Conservation (phyloP, 2,329 filamentous ascomycete species). For the Spiromastix sp. region DNA sequence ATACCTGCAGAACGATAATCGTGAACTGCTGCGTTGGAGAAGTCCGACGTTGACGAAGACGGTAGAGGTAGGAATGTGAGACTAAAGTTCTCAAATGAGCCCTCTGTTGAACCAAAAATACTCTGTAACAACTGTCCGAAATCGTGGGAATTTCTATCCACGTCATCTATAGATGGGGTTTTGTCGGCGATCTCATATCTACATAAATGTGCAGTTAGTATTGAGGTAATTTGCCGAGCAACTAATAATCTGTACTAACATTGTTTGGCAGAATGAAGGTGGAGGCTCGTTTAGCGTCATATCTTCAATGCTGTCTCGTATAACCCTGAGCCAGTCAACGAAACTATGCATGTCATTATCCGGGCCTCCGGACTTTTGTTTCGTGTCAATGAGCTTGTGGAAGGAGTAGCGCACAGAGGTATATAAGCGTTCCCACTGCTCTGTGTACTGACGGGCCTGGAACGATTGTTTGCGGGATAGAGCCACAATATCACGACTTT, state of each 20-base stretch:
- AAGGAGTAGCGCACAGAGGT: too few species aligned
- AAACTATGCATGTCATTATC: slow-evolving; percentile 1
- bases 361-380: too few species aligned
- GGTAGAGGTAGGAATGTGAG: slow-evolving; percentile 15
- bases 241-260: slow-evolving; percentile 18
- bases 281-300: neutral
- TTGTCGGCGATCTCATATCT: slow-evolving; percentile 24
- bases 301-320: neutral
- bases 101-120: slow-evolving; percentile 1
- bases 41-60: slow-evolving; percentile 8
- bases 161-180: slow-evolving; percentile 22
- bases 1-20: slow-evolving; percentile 6
- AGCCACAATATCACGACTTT: too few species aligned
- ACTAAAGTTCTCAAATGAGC: slow-evolving; percentile 7
- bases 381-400: too few species aligned
- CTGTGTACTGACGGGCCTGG: neutral
- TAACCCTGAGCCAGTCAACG: neutral
- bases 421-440: slow-evolving; percentile 2
- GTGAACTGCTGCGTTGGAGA: neutral
- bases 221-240: too few species aligned
- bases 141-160: slow-evolving; percentile 25
- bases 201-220: slow-evolving; percentile 4
- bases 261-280: slow-evolving; percentile 15
- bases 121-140: slow-evolving; percentile 18
- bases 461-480: neutral